phyloP scores from a whole-genome alignment of 768 basidiomycete genomes.

The Podaxis pistillaris region DNA sequence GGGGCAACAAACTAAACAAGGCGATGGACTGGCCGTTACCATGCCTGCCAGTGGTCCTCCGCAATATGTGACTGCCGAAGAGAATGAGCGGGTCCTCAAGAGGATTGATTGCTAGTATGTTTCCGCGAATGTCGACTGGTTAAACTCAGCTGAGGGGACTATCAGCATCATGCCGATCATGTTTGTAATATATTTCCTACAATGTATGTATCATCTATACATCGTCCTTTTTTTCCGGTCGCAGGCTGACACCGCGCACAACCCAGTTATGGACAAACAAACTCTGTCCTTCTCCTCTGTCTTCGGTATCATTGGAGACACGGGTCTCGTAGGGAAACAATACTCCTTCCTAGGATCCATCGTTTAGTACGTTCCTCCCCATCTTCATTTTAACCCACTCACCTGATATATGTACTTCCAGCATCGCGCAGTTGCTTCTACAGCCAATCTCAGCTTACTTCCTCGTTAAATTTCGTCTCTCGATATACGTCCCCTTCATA shows the following conservation, averaged over 20 bases:
- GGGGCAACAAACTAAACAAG: not conserved
- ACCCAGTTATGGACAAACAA: constrained; percentile 33
- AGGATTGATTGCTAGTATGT: constrained; percentile 30
- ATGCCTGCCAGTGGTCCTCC: constrained; percentile 6
- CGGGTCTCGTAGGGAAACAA: constrained; percentile 29
- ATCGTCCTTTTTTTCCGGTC: not conserved
- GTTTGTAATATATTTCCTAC: constrained; percentile 30
- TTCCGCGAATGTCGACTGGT: not conserved
- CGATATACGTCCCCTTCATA: constrained; percentile 29
- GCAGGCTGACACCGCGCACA: not conserved
- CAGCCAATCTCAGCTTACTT: constrained; percentile 33
- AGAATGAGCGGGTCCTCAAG: constrained; percentile 23
- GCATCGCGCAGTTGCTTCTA: constrained; percentile 31
- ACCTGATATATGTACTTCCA: constrained; percentile 13
- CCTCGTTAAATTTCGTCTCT: constrained; percentile 30
- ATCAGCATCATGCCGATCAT: constrained; percentile 30
- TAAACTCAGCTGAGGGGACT: not conserved
- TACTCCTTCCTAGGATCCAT: constrained; percentile 34
- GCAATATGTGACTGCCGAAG: constrained; percentile 22
- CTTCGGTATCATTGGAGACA: constrained; percentile 29
- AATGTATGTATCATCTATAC: constrained; percentile 19
- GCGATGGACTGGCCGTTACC: constrained; percentile 20
- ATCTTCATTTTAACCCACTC: not conserved
- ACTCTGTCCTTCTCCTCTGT: constrained; percentile 32
- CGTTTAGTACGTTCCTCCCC: constrained; percentile 23